These are phyloP conservation scores for Ilyonectria destructans DNA, from an alignment of 2,329 filamentous ascomycete genomes.

Conservation along the genomic window DNA sequence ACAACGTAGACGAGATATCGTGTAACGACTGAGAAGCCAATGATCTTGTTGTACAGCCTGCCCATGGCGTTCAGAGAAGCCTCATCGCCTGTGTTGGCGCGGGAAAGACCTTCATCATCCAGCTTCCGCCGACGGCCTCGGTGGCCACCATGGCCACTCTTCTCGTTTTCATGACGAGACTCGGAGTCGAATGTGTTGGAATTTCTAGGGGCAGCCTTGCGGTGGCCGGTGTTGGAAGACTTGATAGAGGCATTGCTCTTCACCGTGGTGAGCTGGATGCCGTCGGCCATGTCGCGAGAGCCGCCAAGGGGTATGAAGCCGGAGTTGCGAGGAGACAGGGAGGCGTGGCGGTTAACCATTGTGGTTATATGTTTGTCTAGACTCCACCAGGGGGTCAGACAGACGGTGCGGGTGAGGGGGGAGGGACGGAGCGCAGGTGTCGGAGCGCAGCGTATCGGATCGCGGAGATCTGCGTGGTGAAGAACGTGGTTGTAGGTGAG, in stretches of 20 bases:
- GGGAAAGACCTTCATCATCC: constrained; percentile 57
- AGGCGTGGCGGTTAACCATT: constrained; percentile 51
- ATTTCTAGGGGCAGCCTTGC: constrained; percentile 62
- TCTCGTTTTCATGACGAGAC: constrained; percentile 60
- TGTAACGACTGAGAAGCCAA: constrained; percentile 75
- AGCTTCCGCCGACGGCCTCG: constrained; percentile 67
- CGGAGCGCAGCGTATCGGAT: constrained; percentile 9
- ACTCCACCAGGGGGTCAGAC: constrained; percentile 46
- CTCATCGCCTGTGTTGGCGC: constrained; percentile 69
- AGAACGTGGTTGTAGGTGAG: constrained; percentile 29
- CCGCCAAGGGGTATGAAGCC: constrained; percentile 64
- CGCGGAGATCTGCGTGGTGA: constrained; percentile 34
- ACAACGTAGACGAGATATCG: constrained; percentile 79
- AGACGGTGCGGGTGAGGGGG: constrained; percentile 9
- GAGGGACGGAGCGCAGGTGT: constrained; percentile 24
- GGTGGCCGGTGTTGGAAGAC: constrained; percentile 66
- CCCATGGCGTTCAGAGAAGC: constrained; percentile 77
- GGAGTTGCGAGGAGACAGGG: constrained; percentile 57
- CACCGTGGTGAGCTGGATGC: constrained; percentile 72
- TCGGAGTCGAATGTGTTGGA: constrained; percentile 55
- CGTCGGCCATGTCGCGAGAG: constrained; percentile 57
- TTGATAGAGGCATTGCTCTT: constrained; percentile 68
- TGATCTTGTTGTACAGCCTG: constrained; percentile 75
- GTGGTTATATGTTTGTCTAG: constrained; percentile 31
- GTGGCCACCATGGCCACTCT: constrained; percentile 57